Conservation (phyloP, 2,329 filamentous ascomycete genomes). For the Diaporthe citri region DNA sequence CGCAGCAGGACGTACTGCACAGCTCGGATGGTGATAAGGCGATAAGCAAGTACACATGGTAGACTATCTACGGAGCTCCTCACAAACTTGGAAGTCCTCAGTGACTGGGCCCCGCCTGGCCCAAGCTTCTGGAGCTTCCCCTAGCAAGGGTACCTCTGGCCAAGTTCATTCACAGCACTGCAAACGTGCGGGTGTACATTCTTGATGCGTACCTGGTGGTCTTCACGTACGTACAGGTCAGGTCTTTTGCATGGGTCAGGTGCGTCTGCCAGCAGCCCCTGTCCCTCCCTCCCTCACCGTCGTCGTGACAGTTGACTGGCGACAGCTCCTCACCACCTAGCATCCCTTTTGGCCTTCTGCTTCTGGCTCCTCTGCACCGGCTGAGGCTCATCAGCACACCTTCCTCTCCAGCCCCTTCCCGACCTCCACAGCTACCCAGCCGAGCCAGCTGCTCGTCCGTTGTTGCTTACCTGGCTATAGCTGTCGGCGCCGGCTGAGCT, state of each 20-base stretch:
- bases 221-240: background rate
- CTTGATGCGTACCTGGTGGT: background rate
- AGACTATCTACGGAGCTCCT: background rate
- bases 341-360: background rate
- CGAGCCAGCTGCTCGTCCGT: background rate
- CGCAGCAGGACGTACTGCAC: background rate
- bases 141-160: background rate
- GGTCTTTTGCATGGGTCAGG: slow-evolving; percentile 24
- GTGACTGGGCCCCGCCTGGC: slow-evolving; percentile 13
- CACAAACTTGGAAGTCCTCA: background rate
- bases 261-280: slow-evolving; percentile 3
- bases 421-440: background rate
- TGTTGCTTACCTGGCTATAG: background rate
- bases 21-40: background rate
- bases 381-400: background rate
- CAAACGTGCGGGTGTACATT: background rate
- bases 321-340: background rate
- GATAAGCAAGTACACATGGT: background rate
- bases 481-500: background rate
- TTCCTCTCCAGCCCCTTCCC: background rate
- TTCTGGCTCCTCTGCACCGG: background rate
- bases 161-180: background rate
- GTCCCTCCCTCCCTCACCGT: slow-evolving; percentile 5
- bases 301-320: slow-evolving; percentile 21
- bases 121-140: slow-evolving; percentile 30